Base-by-base conservation (phyloP, 2,329 filamentous ascomycete genomes). In the Aureobasidium lini region DNA sequence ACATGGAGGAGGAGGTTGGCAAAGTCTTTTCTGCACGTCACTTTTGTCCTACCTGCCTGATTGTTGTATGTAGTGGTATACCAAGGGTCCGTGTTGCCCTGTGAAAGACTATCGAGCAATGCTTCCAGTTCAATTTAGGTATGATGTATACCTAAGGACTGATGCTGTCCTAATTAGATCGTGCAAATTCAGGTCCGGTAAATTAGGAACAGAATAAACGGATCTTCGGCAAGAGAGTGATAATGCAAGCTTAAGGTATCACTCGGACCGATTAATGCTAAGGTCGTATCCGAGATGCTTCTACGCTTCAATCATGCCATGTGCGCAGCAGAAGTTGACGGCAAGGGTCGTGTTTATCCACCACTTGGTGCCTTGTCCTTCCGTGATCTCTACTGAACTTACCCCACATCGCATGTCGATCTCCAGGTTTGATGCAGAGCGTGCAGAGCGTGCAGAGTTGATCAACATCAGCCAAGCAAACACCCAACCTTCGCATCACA, bases 341-440 rank as follows among this genome's bases (percentile, higher is more conserved):
- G 4, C 8, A 50, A 39, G 32, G 11, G 37, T 7, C 32, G 18
- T 23, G 18, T 28, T 37, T 29, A 29, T 52, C 48, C 48, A 52
- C 48, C 36, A 39, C 36, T 52, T 15, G 47, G 16, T 37, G 4
- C n/a, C 13, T 15, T n/a, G 16, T 37, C 16, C 23, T 37, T 8
- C 34, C 13, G 34, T 9, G 8, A 13, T 36, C 34, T 13, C 16
- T 15, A 18, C 6, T 13, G 6, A 42, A 32, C 9, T 11, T 54
- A 54, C 50, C 39, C 50, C 50, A 54, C 50, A 43, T 34, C 50
- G 6, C 50, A 54, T 44, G 50, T n/a, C 36, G 50, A 54, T 54
- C 50, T 54, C 39, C 39, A 54, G n/a, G 10, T 43, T 36, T 44
- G 2, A 23, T 9, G 15, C 49, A 13, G 13, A 13, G 23, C 23